Evolutionary conservation across 2,329 filamentous ascomycete species (phyloP).

Genomic region (Seiridium cupressi): DNA sequence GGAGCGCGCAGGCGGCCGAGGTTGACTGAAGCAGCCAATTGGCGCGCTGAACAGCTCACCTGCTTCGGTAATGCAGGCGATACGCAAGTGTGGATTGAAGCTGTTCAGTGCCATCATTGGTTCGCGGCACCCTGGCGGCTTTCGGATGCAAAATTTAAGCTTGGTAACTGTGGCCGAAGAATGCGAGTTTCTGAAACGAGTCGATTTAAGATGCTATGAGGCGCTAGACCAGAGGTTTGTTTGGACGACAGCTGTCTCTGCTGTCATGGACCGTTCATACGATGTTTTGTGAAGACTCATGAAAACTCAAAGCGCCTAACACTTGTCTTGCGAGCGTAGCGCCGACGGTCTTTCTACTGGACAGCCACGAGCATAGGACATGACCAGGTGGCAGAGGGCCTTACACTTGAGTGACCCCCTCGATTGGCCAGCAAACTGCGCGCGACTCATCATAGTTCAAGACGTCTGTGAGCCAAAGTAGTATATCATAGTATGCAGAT

Average conservation of each 20-base stretch:
- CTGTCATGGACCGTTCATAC: neutral
- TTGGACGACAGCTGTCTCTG: slow-evolving; percentile 4
- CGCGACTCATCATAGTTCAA: too few species aligned
- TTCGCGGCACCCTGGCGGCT: neutral
- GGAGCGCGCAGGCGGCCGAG: neutral
- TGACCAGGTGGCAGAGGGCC: too few species aligned
- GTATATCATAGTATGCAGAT: too few species aligned
- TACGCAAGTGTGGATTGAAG: slow-evolving; percentile 5
- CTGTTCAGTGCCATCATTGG: slow-evolving; percentile 5
- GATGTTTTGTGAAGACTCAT: neutral
- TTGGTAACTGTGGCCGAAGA: neutral
- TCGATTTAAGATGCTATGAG: neutral
- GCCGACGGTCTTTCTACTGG: too few species aligned
- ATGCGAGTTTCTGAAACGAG: slow-evolving; percentile 2
- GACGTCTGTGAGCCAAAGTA: too few species aligned
- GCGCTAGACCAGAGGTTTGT: slow-evolving; percentile 2
- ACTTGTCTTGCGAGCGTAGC: too few species aligned
- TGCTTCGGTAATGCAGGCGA: neutral
- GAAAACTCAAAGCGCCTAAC: too few species aligned
- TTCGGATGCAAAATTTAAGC: neutral
- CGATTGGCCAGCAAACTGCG: too few species aligned
- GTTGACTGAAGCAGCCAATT: slow-evolving; percentile 2
- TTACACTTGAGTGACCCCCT: too few species aligned
- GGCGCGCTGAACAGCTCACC: neutral
- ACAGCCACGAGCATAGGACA: too few species aligned